A percentile compares a stretch with the other conserved stretches of the same genome.
These are phyloP conservation scores for Colletotrichum musicola DNA, from an alignment of 2,329 filamentous ascomycete genomes.

Conservation along the genomic window DNA sequence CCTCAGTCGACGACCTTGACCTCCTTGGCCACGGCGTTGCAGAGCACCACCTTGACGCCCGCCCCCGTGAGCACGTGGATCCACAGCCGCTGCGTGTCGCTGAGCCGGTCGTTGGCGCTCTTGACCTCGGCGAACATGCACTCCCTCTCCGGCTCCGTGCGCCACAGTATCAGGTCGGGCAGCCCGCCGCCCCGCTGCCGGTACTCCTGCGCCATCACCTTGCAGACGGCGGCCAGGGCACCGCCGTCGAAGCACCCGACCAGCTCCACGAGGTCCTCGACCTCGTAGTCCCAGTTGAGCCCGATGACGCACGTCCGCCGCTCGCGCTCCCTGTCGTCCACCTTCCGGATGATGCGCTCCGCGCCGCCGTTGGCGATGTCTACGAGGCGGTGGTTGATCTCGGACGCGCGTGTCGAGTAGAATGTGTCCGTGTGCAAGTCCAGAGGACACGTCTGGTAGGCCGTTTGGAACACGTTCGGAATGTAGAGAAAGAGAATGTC, in stretches of 20 bases:
- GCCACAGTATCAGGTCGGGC: conserved; percentile 94
- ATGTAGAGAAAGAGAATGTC: conserved; percentile 94
- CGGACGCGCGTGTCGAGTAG: conserved; percentile 84
- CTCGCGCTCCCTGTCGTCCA: conserved; percentile 78
- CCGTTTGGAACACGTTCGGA: conserved; percentile 96
- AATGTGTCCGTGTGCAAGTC: conserved; percentile 95
- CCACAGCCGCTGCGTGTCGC: conserved; percentile 96
- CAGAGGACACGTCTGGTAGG: conserved; percentile 92
- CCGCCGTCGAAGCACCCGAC: conserved; percentile 82
- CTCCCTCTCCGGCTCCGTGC: conserved; percentile 56
- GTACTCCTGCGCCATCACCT: conserved; percentile 97
- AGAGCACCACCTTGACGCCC: conserved; percentile 88
- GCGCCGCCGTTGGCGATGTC: conserved; percentile 89
- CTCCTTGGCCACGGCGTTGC: conserved; percentile 70
- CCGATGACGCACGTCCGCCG: conserved; percentile 88
- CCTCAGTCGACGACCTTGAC: conserved; percentile 58
- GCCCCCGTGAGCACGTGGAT: conserved; percentile 92
- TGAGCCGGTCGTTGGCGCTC: conserved; percentile 90
- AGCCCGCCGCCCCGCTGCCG: conserved; percentile 86
- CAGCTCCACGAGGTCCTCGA: conserved; percentile 84
- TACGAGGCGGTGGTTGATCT: conserved; percentile 89
- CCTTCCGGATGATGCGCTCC: conserved; percentile 71
- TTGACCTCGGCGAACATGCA: conserved; percentile 86
- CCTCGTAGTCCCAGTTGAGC: conserved; percentile 88
- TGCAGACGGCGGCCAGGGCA: conserved; percentile 86